Conservation (phyloP, 2,329 filamentous ascomycete species). For the Exophiala mesophila region DNA sequence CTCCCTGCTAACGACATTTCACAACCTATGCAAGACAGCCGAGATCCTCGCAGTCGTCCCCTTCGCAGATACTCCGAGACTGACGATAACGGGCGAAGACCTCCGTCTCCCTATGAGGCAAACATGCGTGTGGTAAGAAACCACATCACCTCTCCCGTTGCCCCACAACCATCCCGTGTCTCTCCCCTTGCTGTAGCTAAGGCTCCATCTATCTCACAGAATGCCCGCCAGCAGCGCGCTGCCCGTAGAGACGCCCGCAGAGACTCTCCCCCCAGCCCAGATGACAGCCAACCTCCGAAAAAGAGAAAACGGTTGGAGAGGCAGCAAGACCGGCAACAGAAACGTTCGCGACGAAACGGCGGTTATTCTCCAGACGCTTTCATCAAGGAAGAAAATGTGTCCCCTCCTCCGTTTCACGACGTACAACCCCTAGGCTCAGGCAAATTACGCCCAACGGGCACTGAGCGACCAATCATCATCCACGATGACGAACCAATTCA, state of each 20-base stretch:
- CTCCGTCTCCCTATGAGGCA: constrained; percentile 24
- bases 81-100: constrained; percentile 22
- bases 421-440: constrained; percentile 38
- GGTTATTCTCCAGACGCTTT: constrained; percentile 43
- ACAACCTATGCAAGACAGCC: constrained; percentile 19
- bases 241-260: constrained; percentile 34
- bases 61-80: constrained; percentile 26
- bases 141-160: constrained; percentile 67
- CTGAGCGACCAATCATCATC: constrained; percentile 46
- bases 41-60: constrained; percentile 25
- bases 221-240: constrained; percentile 42
- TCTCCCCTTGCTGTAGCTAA: constrained; percentile 53
- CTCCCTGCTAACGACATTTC: constrained; percentile 7
- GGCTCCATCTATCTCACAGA: constrained; percentile 50
- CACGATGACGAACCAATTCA: constrained; percentile 37
- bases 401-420: constrained; percentile 53
- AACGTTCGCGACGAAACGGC: constrained; percentile 29
- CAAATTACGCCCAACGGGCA: constrained; percentile 33
- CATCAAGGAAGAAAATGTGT: constrained; percentile 60
- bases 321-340: constrained; percentile 28
- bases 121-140: constrained; percentile 64
- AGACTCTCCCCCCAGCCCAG: constrained; percentile 32
- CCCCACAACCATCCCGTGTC: constrained; percentile 69
- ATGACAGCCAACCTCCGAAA: constrained; percentile 37
- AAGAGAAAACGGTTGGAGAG: constrained; percentile 49